Conservation (phyloP, 768 basidiomycete genomes). For the Leccinum ochraceum region DNA sequence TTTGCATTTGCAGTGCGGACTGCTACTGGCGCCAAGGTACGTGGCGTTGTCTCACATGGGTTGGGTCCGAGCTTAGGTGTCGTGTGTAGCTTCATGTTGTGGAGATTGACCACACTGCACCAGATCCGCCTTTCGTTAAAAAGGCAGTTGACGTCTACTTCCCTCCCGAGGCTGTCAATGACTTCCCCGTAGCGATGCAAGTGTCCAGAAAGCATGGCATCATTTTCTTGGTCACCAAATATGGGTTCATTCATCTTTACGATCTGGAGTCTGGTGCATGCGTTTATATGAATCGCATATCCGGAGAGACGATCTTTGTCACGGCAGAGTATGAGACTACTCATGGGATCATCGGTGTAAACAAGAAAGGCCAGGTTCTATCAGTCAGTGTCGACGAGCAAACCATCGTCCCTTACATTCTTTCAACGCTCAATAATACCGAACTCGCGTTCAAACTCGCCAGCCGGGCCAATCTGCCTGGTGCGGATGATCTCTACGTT, state of each 20-base stretch:
- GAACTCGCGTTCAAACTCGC: conserved; percentile 98
- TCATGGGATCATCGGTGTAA: conserved; percentile 97
- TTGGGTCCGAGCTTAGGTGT: conserved; percentile 11
- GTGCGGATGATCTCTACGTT: conserved; percentile 95
- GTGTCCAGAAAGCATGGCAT: conserved; percentile 97
- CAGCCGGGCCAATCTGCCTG: conserved; percentile 92
- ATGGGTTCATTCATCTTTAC: conserved; percentile 98
- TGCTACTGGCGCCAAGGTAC: conserved; percentile 95
- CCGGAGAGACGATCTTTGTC: conserved; percentile 98
- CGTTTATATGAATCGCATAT: conserved; percentile 99
- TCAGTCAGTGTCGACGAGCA: conserved; percentile 97
- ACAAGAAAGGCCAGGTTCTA: conserved; percentile 98
- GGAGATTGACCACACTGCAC: conserved; percentile 94
- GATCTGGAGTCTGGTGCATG: conserved; percentile 97
- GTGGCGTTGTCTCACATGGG: conserved; percentile 21
- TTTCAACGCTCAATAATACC: conserved; percentile 92
- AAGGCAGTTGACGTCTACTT: conserved; percentile 99
- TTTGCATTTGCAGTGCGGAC: conserved; percentile 96
- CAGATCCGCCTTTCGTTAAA: conserved; percentile 92
- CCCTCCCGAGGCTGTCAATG: conserved; percentile 96
- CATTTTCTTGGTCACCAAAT: conserved; percentile 96
- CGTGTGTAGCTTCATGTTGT: conserved; percentile 86
- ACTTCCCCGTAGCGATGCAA: conserved; percentile 99
- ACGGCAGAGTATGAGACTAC: conserved; percentile 94
- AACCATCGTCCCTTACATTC: conserved; percentile 93